These are phyloP conservation scores for Neofusicoccum laricinum DNA, from an alignment of 2,329 filamentous ascomycete species.

Conservation along the genomic window DNA sequence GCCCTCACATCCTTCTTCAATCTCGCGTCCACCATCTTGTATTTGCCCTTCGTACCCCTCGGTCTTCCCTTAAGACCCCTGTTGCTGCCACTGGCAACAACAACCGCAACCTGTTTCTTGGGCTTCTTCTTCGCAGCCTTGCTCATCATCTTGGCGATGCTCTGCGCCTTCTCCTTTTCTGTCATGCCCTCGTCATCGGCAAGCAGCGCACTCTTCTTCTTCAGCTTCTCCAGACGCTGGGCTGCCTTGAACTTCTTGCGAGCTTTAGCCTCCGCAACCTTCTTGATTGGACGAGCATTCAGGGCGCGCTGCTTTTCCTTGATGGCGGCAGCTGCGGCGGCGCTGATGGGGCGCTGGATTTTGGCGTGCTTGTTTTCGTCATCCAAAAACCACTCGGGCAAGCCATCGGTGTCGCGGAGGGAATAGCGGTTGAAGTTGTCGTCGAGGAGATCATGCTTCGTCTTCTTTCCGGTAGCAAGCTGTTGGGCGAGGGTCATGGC, in stretches of 20 bases:
- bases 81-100: conserved; percentile 83
- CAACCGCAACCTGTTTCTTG: conserved; percentile 76
- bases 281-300: conserved; percentile 97
- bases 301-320: conserved; percentile 90
- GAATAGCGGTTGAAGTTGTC: conserved; percentile 92
- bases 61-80: conserved; percentile 82
- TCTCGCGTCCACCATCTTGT: conserved; percentile 93
- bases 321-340: conserved; percentile 85
- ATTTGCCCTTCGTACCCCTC: conserved; percentile 88
- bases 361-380: conserved; percentile 85
- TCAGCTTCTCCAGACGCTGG: conserved; percentile 85
- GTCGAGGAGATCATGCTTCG: conserved; percentile 75
- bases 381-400: conserved; percentile 97
- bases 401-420: conserved; percentile 84
- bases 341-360: conserved; percentile 82
- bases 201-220: conserved; percentile 92
- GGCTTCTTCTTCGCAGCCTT: conserved; percentile 84
- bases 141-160: conserved; percentile 76
- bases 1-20: conserved; percentile 96
- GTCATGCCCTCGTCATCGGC: conserved; percentile 88
- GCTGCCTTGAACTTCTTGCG: conserved; percentile 96
- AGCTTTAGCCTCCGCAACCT: conserved; percentile 93
- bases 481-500: conserved; percentile 96
- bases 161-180: conserved; percentile 91
- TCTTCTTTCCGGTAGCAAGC: conserved; percentile 82